Percentiles rank a stretch among this genome's conserved stretches.
These are phyloP conservation scores for Lojkania enalia DNA, from an alignment of 2,329 filamentous ascomycete species.

Conservation along the genomic window DNA sequence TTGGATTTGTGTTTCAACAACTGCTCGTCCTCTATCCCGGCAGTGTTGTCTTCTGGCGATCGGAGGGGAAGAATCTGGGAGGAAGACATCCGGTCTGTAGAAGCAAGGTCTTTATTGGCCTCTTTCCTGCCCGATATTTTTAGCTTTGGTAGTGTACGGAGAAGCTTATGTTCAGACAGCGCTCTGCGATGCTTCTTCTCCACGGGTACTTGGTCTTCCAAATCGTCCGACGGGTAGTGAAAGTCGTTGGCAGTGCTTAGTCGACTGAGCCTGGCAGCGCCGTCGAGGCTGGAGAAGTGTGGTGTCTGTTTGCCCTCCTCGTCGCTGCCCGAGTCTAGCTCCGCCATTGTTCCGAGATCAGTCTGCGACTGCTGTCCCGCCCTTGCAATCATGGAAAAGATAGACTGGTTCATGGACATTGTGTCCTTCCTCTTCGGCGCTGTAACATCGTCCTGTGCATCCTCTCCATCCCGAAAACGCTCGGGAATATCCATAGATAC, in stretches of 20 bases:
- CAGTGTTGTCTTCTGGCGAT: slow-evolving; percentile 20
- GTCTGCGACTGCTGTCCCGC: slow-evolving; percentile 79
- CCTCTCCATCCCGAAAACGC: slow-evolving; percentile 60
- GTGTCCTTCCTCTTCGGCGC: slow-evolving; percentile 54
- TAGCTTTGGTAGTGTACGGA: slow-evolving; percentile 67
- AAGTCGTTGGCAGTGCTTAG: slow-evolving; percentile 41
- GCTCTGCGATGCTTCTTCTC: slow-evolving; percentile 58
- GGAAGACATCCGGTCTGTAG: slow-evolving; percentile 56
- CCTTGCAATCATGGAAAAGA: slow-evolving; percentile 89
- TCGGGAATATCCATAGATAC: slow-evolving; percentile 59
- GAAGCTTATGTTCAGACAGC: slow-evolving; percentile 66
- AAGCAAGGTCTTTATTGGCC: slow-evolving; percentile 23
- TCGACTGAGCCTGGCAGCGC: slow-evolving; percentile 41
- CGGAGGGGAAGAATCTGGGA: slow-evolving; percentile 44
- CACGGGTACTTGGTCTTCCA: slow-evolving; percentile 19
- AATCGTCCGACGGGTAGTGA: slow-evolving; percentile 14
- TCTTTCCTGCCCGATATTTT: slow-evolving; percentile 41
- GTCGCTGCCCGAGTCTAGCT: slow-evolving; percentile 71
- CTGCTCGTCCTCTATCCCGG: slow-evolving; percentile 14
- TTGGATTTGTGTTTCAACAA: slow-evolving; percentile 23
- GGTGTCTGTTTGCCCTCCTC: slow-evolving; percentile 38
- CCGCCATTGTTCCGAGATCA: slow-evolving; percentile 82
- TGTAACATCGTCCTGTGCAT: slow-evolving; percentile 64
- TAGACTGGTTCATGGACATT: slow-evolving; percentile 85
- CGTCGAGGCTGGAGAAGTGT: slow-evolving; percentile 35